Percentiles rank a stretch among this genome's conserved stretches.
These are phyloP conservation scores for Diddensiella transvaalensis DNA, from an alignment of 805 yeast species.

Conservation along the genomic window DNA sequence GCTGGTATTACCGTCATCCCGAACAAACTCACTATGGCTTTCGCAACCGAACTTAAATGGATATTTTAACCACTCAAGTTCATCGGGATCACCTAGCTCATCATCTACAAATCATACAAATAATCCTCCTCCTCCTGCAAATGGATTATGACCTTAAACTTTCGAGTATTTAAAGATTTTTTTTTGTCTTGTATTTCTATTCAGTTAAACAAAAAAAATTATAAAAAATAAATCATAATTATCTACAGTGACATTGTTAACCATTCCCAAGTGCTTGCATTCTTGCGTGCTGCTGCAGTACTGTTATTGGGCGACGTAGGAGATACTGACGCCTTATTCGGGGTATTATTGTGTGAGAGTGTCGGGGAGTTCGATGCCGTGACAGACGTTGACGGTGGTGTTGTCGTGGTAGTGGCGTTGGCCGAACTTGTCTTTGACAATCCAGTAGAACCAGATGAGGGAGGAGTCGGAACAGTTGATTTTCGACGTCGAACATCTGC, in stretches of 20 bases:
- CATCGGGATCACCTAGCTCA: background rate
- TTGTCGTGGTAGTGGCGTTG: background rate
- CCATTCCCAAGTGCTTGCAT: constrained; percentile 11
- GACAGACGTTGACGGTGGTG: constrained; percentile 1
- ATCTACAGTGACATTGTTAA: constrained; percentile 13
- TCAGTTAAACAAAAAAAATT: no score
- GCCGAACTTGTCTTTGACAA: background rate
- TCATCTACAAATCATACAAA: no score
- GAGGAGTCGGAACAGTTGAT: background rate
- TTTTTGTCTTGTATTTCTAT: no score
- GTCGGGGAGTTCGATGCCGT: background rate
- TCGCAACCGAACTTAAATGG: constrained; percentile 11
- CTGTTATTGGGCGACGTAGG: constrained; percentile 1
- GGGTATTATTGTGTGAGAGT: background rate
- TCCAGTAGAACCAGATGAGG: background rate
- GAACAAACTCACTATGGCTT: constrained; percentile 21
- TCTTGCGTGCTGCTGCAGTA: constrained; percentile 4
- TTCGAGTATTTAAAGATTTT: no score
- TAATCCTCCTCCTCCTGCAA: no score
- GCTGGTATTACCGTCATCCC: constrained; percentile 14
- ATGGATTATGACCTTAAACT: no score
- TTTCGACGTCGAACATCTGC: background rate
- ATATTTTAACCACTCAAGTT: background rate
- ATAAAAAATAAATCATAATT: no score
- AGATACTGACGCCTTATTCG: background rate